Evolutionary conservation across 768 basidiomycete species (phyloP).

Genomic region (Mycena leptocephala): DNA sequence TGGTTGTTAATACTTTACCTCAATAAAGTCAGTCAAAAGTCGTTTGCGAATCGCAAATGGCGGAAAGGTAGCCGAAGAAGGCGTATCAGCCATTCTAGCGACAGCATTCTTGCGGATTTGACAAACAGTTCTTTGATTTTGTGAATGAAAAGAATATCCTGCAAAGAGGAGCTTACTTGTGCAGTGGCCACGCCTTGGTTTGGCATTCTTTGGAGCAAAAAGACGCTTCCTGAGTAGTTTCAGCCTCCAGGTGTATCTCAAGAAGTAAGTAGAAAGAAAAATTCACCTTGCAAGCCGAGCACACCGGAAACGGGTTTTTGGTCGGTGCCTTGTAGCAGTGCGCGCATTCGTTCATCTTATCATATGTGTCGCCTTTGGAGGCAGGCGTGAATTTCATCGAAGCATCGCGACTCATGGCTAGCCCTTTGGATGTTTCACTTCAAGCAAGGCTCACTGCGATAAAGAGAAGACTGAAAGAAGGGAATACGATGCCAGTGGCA

Average conservation of each 20-base stretch:
- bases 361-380: slow-evolving; percentile 20
- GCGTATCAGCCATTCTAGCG: slow-evolving; percentile 1
- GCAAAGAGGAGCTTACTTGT: slow-evolving; percentile 12
- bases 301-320: slow-evolving; percentile 13
- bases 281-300: slow-evolving; percentile 22
- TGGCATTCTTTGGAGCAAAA: slow-evolving; percentile 34
- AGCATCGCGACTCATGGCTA: slow-evolving; percentile 12
- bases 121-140: slow-evolving; percentile 6
- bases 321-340: slow-evolving; percentile 12
- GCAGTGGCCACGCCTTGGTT: slow-evolving; percentile 19
- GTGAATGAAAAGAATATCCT: neutral
- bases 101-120: slow-evolving; percentile 9
- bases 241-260: neutral
- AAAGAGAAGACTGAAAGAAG: neutral
- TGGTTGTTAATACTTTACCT: neutral
- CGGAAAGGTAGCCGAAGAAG: slow-evolving; percentile 19
- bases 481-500: neutral
- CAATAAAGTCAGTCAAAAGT: slow-evolving; percentile 27
- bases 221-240: slow-evolving; percentile 9
- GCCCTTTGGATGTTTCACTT: no score
- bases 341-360: slow-evolving; percentile 21
- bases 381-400: slow-evolving; percentile 25
- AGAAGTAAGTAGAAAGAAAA: neutral
- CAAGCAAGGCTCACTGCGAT: neutral
- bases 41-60: slow-evolving; percentile 22